Base-by-base conservation (phyloP, 2,329 filamentous ascomycete genomes). In the Aspergillus pseudoglaucus region DNA sequence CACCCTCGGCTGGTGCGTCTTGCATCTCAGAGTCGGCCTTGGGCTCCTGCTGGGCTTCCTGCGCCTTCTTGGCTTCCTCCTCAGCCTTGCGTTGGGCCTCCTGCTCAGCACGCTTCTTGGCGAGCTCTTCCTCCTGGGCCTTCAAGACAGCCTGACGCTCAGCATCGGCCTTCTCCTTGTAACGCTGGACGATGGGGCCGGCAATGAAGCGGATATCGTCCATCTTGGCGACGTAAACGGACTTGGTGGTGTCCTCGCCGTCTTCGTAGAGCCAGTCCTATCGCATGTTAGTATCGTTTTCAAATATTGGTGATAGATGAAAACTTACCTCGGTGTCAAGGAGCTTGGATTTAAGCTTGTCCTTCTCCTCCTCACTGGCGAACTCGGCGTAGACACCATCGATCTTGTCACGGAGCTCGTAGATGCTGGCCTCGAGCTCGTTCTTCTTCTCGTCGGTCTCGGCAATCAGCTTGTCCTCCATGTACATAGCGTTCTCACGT, bases 391-490 rank as follows among this genome's bases (percentile, higher is more conserved):
- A 96, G 59, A 89, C 81, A 62, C 94, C 90, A 58, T 96, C 89
- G 45, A 97, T 82, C 83, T 96, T 96, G 74, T 89, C 89, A 61
- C 91, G 87, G 67, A 95, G 81, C 64, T 97, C 90, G 75, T 98
- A 98, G 74, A 97, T 96, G 75, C 86, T 95, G 20, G 88, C 84
- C 79, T 98, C 93, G 46, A 98, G 87, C 75, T 97, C 91, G 77
- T 98, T 98, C 88, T 97, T 98, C 83, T 95, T 95, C 78, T 97
- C 90, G 69, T 97, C 93, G 33, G 93, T 98, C 70, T 97, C 93
- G 60, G 88, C 88, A 48, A 98, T 90, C 49, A 97, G 85, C 81
- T 97, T 98, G 76, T 98, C 93, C 73, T 96, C 90, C 83, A 95
- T 91, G 60, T 90, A 83, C 93, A 98, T 97, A 60, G 83, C 69